Conservation (phyloP, 177 flowering plant species). For the Tripterygium wilfordii region DNA sequence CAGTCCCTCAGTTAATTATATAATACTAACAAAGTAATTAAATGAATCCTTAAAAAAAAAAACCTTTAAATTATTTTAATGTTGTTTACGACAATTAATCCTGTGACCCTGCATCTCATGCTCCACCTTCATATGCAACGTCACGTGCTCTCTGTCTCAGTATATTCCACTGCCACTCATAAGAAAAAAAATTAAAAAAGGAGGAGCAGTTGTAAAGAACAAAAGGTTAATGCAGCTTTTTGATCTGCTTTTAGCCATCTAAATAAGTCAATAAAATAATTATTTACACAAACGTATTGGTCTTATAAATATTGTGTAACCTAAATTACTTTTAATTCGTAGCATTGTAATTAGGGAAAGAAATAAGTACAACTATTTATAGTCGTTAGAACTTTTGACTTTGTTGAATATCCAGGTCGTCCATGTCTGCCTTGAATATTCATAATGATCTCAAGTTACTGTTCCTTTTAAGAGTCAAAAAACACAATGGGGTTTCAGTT, state of each 20-base stretch:
- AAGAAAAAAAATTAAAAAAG: background rate
- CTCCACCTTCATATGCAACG: slow-evolving; percentile 3
- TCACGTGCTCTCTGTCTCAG: slow-evolving; percentile 13
- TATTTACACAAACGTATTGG: too few species aligned
- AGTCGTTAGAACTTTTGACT: background rate
- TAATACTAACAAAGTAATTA: too few species aligned
- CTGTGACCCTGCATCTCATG: slow-evolving; percentile 1
- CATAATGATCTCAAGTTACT: too few species aligned
- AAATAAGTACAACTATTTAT: too few species aligned
- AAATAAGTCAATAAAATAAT: slow-evolving; percentile 31
- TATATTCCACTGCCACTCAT: background rate
- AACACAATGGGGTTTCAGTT: too few species aligned
- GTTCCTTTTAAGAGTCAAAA: too few species aligned
- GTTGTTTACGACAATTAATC: too few species aligned
- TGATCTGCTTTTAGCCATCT: slow-evolving; percentile 11
- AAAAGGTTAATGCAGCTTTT: slow-evolving; percentile 3
- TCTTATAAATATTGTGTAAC: too few species aligned
- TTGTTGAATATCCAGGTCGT: background rate
- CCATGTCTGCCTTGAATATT: too few species aligned
- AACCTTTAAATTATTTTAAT: too few species aligned
- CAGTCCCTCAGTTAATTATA: slow-evolving; percentile 3
- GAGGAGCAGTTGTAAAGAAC: slow-evolving; percentile 21
- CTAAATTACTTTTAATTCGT: too few species aligned
- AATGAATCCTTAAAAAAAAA: too few species aligned
- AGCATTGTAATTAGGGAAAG: slow-evolving; percentile 21